phyloP scores from a whole-genome alignment of 2,329 filamentous ascomycete genomes.

The Apiospora sp. region DNA sequence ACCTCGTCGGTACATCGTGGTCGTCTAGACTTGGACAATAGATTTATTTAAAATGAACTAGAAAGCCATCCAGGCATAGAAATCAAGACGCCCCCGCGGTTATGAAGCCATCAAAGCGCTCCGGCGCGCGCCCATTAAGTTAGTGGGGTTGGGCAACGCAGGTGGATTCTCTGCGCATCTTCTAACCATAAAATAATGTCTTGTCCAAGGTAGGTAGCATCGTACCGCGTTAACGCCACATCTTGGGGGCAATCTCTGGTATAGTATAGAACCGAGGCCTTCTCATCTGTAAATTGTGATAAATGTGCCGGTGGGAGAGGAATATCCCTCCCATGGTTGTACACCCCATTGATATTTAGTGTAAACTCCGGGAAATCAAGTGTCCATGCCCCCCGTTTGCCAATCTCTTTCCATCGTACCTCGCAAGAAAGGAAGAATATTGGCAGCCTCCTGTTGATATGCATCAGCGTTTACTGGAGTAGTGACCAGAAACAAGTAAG shows the following conservation, averaged over 20 bases:
- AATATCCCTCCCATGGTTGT: background rate
- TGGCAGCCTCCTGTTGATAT: background rate
- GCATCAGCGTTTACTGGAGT: background rate
- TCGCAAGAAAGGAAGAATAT: background rate
- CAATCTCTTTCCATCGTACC: background rate
- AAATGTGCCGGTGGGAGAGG: constrained; percentile 1
- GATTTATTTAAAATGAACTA: background rate
- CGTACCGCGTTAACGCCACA: background rate
- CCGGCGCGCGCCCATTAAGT: background rate
- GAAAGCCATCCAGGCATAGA: background rate
- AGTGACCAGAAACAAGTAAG: background rate
- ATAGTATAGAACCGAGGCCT: background rate
- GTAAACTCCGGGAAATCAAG: background rate
- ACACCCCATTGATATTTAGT: background rate
- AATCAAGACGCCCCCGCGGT: background rate
- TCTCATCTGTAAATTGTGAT: background rate
- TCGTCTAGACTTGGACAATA: background rate
- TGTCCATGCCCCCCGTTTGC: background rate
- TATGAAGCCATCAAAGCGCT: background rate
- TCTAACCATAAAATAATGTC: background rate
- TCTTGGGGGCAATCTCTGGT: background rate
- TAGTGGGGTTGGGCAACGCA: too few relatives aligned
- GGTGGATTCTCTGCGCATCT: background rate
- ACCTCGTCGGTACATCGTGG: background rate
- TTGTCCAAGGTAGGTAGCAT: background rate